These are phyloP conservation scores for Sclerotinia minor DNA, from an alignment of 2,329 filamentous ascomycete species.

Conservation along the genomic window DNA sequence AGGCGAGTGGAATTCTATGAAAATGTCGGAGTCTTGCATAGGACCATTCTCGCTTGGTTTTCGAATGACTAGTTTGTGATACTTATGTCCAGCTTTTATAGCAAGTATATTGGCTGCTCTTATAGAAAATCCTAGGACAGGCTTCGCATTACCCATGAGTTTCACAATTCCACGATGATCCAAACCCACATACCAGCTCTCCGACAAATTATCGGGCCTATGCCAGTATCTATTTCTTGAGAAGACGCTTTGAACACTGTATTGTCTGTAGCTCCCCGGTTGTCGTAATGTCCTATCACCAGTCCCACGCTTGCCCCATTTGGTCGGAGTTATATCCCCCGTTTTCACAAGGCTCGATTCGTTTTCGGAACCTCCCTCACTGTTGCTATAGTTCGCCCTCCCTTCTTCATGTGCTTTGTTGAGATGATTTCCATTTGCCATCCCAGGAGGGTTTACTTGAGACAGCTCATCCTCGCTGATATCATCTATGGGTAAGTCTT, in stretches of 20 bases:
- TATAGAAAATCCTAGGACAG: not conserved
- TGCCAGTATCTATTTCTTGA: not conserved
- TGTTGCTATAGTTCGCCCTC: not conserved
- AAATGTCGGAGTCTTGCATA: not conserved
- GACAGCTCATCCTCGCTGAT: slow-evolving; percentile 19
- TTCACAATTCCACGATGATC: not conserved
- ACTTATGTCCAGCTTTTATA: not conserved
- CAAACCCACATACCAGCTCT: not conserved
- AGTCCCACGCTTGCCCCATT: not conserved
- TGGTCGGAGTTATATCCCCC: slow-evolving; percentile 3
- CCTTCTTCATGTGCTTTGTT: not conserved
- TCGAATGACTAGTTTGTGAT: not conserved
- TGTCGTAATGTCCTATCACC: not conserved
- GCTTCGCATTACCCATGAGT: not conserved
- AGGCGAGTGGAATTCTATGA: not conserved
- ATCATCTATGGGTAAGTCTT: not conserved
- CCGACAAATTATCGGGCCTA: not conserved
- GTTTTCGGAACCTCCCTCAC: not conserved
- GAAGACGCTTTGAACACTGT: slow-evolving; percentile 7
- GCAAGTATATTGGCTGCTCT: not conserved
- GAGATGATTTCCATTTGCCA: not conserved
- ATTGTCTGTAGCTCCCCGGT: not conserved
- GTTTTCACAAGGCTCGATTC: slow-evolving; percentile 4
- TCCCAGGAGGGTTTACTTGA: not conserved
- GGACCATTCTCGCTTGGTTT: not conserved